Conservation (phyloP, 2,329 filamentous ascomycete species). For the Exophiala viscosa region DNA sequence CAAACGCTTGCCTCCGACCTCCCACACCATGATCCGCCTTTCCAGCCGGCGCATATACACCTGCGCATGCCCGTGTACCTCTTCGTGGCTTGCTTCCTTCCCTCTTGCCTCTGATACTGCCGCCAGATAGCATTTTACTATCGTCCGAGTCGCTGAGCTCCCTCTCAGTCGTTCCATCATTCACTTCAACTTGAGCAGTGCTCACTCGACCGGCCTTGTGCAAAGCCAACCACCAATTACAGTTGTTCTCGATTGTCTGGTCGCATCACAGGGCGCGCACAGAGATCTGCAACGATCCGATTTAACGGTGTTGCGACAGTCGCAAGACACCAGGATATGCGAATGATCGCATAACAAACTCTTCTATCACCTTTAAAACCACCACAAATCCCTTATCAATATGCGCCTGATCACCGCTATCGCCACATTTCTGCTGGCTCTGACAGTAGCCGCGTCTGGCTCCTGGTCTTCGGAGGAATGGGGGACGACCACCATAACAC, state of each 20-base stretch:
- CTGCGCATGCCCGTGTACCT: constrained; percentile 5
- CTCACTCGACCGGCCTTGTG: constrained; percentile 18
- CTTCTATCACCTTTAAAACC: neutral
- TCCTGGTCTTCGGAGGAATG: constrained; percentile 10
- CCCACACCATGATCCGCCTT: constrained; percentile 7
- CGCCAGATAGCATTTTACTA: constrained; percentile 20
- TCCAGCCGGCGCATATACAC: constrained; percentile 21
- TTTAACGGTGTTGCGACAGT: neutral
- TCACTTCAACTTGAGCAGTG: constrained; percentile 17
- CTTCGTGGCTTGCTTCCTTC: constrained; percentile 26
- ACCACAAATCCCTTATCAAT: constrained; percentile 2
- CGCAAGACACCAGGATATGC: neutral
- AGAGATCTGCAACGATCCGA: neutral
- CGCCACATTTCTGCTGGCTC: constrained; percentile 15
- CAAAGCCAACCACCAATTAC: neutral
- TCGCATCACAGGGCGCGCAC: too few species aligned
- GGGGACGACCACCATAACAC: constrained; percentile 16
- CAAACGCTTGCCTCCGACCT: neutral
- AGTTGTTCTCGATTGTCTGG: neutral
- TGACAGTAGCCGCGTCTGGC: constrained; percentile 13
- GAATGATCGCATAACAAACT: too few species aligned
- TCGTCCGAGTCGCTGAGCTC: constrained; percentile 26
- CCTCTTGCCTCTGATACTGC: constrained; percentile 8
- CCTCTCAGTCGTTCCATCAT: constrained; percentile 20
- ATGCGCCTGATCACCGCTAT: constrained; percentile 22